Evolutionary conservation across 176 grass and related monocot species (phyloP).

Genomic region (Avena sativa): DNA sequence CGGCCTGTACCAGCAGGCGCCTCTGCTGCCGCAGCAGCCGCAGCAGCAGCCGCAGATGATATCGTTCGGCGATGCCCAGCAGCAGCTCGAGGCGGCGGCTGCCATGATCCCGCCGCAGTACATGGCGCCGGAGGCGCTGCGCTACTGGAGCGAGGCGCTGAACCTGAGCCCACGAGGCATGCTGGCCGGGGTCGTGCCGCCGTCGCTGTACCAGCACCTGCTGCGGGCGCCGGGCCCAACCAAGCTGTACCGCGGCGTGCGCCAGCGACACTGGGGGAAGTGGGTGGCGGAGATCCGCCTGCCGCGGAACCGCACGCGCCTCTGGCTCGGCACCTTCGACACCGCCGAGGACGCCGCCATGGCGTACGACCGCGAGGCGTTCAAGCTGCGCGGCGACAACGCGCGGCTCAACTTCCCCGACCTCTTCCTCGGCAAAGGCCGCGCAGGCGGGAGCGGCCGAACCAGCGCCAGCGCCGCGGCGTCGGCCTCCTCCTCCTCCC

Average conservation of each 20-base stretch:
- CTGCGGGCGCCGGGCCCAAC: conserved; percentile 50
- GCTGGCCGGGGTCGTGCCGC: conserved; percentile 50
- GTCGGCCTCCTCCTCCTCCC: conserved; percentile 54
- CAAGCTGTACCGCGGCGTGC: conserved; percentile 91
- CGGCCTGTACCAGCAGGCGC: conserved; percentile 41
- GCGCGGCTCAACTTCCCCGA: conserved; percentile 94
- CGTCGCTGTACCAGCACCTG: conserved; percentile 56
- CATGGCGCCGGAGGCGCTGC: conserved; percentile 52
- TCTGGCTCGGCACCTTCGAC: conserved; percentile 99
- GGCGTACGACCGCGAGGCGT: conserved; percentile 94
- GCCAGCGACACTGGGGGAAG: conserved; percentile 98
- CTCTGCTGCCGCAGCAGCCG: neutral
- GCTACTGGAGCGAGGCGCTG: conserved; percentile 75
- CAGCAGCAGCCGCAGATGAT: conserved; percentile 67
- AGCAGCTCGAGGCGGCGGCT: conserved; percentile 4
- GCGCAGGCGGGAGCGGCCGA: conserved; percentile 51
- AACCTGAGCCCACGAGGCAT: conserved; percentile 73
- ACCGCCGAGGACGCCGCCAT: conserved; percentile 97
- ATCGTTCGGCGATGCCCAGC: conserved; percentile 53
- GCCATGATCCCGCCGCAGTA: conserved; percentile 58
- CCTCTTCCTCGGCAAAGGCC: conserved; percentile 74
- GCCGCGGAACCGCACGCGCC: conserved; percentile 80
- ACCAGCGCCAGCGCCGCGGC: conserved; percentile 48
- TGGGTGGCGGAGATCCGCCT: conserved; percentile 99
- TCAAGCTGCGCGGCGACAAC: conserved; percentile 86